phyloP scores from a whole-genome alignment of 176 grass and related monocot genomes.

The Pontederia crassipes region DNA sequence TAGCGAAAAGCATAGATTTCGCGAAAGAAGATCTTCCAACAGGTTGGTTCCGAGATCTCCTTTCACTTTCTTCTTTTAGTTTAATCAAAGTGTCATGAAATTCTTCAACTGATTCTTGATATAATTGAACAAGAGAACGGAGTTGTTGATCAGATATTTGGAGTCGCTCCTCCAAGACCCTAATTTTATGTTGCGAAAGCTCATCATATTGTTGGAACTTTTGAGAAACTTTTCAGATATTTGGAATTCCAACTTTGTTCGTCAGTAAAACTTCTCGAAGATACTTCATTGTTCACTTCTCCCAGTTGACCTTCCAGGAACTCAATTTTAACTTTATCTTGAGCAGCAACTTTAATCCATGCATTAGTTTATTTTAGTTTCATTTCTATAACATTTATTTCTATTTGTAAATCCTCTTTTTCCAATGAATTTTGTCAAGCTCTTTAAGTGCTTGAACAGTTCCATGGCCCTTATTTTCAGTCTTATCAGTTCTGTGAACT shows the following conservation, averaged over 20 bases:
- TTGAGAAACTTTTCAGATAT: constrained; percentile 16
- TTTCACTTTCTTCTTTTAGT: constrained; percentile 67
- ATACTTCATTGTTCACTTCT: constrained; percentile 25
- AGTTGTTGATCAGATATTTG: constrained; percentile 51
- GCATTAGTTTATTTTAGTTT: constrained; percentile 50
- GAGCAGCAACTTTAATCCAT: constrained; percentile 30
- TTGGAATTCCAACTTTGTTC: neutral
- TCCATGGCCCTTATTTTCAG: constrained; percentile 36
- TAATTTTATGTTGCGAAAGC: constrained; percentile 48
- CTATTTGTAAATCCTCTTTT: constrained; percentile 58
- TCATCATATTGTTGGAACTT: constrained; percentile 34
- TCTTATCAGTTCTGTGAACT: neutral
- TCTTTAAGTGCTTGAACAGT: constrained; percentile 41
- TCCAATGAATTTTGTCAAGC: constrained; percentile 77
- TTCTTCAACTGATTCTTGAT: constrained; percentile 65
- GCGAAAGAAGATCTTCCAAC: no score
- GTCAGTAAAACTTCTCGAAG: constrained; percentile 18
- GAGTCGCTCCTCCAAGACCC: constrained; percentile 53
- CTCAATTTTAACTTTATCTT: constrained; percentile 30
- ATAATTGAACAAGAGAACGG: constrained; percentile 63
- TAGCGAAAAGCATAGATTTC: no score
- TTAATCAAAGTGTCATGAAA: constrained; percentile 65
- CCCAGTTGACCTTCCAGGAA: constrained; percentile 29
- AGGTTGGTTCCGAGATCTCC: constrained; percentile 27
- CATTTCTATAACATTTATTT: constrained; percentile 55